Evolutionary conservation across 164 flowering plant genomes (phyloP).

Genomic region (Annona squamosa): DNA sequence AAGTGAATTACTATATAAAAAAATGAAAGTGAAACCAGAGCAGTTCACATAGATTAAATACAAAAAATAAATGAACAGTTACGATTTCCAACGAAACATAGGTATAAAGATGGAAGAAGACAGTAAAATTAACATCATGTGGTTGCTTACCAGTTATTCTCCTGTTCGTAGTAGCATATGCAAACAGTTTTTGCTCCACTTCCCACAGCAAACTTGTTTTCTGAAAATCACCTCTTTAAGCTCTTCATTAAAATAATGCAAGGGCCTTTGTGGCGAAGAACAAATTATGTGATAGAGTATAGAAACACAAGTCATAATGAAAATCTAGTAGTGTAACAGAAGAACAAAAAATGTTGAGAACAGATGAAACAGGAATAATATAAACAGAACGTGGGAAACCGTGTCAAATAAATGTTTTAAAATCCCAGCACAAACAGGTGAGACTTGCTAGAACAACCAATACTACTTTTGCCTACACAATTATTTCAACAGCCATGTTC

Average conservation of each 20-base stretch:
- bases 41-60: background rate
- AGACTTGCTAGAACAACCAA: background rate
- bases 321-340: background rate
- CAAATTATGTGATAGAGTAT: background rate
- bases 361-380: background rate
- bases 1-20: too few relatives aligned
- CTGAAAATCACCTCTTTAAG: constrained; percentile 28
- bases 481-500: too few relatives aligned
- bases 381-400: background rate
- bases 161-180: constrained; percentile 97
- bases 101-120: background rate
- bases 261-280: background rate
- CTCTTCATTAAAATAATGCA: constrained; percentile 3
- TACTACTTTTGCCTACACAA: background rate
- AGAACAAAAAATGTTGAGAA: background rate
- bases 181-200: constrained; percentile 99
- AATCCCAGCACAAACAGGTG: background rate
- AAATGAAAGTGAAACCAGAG: constrained; percentile 1
- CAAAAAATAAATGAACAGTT: background rate
- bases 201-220: constrained; percentile 99
- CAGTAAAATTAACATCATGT: constrained; percentile 2
- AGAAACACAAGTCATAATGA: background rate
- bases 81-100: background rate
- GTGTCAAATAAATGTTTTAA: background rate
- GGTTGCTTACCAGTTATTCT: constrained; percentile 75